Percentiles rank a stretch among this genome's conserved stretches.
Evolutionary conservation across 352 stramenopile species (phyloP).

Genomic region (Thalassiosira livingstoniorum): DNA sequence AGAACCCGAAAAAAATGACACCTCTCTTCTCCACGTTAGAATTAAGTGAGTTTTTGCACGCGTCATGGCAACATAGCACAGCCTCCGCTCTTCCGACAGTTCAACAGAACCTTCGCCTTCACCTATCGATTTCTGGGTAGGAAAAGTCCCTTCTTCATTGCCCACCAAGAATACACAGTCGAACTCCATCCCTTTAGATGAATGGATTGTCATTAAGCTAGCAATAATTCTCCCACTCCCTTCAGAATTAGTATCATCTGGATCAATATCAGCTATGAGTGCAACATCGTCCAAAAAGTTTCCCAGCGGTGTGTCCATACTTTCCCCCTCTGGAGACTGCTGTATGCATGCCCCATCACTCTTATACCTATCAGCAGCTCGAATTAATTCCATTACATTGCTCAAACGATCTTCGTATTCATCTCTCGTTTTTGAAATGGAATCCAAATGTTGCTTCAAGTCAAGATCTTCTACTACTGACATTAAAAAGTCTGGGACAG

Average conservation of each 20-base stretch:
- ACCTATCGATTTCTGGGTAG: slow-evolving; percentile 61
- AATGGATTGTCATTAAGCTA: slow-evolving; percentile 87
- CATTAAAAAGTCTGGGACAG: slow-evolving; percentile 63
- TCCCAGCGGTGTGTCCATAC: slow-evolving; percentile 62
- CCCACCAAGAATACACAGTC: slow-evolving; percentile 85
- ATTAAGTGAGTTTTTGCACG: slow-evolving; percentile 79
- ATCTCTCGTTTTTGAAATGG: slow-evolving; percentile 76
- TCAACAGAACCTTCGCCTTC: slow-evolving; percentile 71
- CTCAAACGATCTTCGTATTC: slow-evolving; percentile 75
- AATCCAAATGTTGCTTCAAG: slow-evolving; percentile 73
- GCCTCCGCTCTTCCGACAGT: slow-evolving; percentile 77
- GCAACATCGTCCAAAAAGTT: slow-evolving; percentile 86
- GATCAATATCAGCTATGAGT: slow-evolving; percentile 74
- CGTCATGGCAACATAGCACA: slow-evolving; percentile 86
- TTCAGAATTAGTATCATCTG: slow-evolving; percentile 45
- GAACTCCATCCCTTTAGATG: slow-evolving; percentile 88
- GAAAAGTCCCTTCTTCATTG: slow-evolving; percentile 82
- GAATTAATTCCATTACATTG: slow-evolving; percentile 75
- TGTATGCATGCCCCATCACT: slow-evolving; percentile 57
- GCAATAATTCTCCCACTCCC: slow-evolving; percentile 54
- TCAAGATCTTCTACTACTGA: slow-evolving; percentile 68
- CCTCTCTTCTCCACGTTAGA: slow-evolving; percentile 80
- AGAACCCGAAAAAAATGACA: slow-evolving; percentile 61
- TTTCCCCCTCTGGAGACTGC: slow-evolving; percentile 26
- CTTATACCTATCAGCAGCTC: slow-evolving; percentile 71